phyloP scores from a whole-genome alignment of 2,329 filamentous ascomycete genomes.

The Diaporthe sp. region DNA sequence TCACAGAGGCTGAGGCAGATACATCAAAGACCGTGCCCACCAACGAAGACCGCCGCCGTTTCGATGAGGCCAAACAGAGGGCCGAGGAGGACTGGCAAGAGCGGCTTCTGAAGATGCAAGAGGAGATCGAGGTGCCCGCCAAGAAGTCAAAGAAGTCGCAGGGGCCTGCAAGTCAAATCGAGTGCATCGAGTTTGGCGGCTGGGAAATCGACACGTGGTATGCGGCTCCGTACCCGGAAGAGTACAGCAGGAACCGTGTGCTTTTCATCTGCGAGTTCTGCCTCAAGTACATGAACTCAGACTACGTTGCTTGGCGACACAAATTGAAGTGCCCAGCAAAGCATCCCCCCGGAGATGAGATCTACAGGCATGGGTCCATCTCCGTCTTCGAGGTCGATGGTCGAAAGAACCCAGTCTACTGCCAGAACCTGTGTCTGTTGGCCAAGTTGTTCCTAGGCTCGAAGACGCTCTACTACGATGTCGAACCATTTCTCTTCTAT shows the following conservation, averaged over 20 bases:
- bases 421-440: constrained; percentile 94
- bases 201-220: constrained; percentile 99
- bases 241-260: constrained; percentile 96
- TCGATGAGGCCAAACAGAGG: constrained; percentile 90
- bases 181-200: constrained; percentile 97
- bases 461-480: constrained; percentile 98
- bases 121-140: constrained; percentile 71
- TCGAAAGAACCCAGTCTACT: constrained; percentile 97
- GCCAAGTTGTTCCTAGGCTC: constrained; percentile 98
- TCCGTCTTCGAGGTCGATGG: constrained; percentile 99
- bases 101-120: constrained; percentile 71
- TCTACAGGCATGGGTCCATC: constrained; percentile 90
- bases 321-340: constrained; percentile 97
- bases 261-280: constrained; percentile 99
- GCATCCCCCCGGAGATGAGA: constrained; percentile 96
- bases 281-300: constrained; percentile 99
- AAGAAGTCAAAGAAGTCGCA: constrained; percentile 81
- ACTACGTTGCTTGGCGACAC: constrained; percentile 97
- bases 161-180: constrained; percentile 95
- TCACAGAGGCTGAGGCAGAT: constrained; percentile 90
- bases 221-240: constrained; percentile 96
- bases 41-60: constrained; percentile 84
- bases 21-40: constrained; percentile 89
- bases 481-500: constrained; percentile 97
- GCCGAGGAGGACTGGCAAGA: constrained; percentile 94